Base-by-base conservation (phyloP, 495 filamentous ascomycete genomes). In the Neurospora sp. region DNA sequence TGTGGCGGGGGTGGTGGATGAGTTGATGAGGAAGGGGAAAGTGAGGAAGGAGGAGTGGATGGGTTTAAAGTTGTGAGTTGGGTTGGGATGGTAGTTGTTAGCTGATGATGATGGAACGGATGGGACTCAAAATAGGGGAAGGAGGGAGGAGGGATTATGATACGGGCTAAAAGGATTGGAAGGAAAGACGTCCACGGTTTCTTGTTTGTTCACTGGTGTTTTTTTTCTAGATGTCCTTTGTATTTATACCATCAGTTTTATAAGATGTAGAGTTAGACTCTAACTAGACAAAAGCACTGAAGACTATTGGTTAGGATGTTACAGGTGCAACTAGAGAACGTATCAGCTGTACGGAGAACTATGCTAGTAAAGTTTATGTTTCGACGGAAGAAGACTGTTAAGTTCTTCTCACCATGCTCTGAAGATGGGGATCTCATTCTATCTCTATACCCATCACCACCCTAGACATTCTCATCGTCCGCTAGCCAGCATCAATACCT, bases 11-110 rank as follows among this genome's bases (percentile, higher is more conserved):
- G 69, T 85, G n/a, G 37, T 86, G 36, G 84, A 79, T 34, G 73
- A 72, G 43, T 75, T 85, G 74, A 69, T 74, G 72, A 69, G 40
- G 59, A 76, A 70, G 70, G n/a, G 76, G 66, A 71, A 74, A 4
- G 13, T 62, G n/a, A 45, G 77, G 15, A 69, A 75, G 72, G 94
- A 73, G 40, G 81, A 84, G 3, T 86, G 85, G 86, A 78, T 84
- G 38, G 82, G 88, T 38, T 80, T 89, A 48, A 88, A 89, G 75
- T 73, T 89, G 70, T 90, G 79, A 79, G 42, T n/a, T 45, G 45
- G 45, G 10, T 48, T 48, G 45, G 45, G 24, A 5, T 15, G 7
- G 0, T 34, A 1, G 19, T 13, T 3, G n/a, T 48, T 48, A n/a
- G 45, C 4, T 21, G 4, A 21, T 48, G 21, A 28, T 21, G 24